Base-by-base conservation (phyloP, 306 rosid genomes). In the Cicer arietinum region DNA sequence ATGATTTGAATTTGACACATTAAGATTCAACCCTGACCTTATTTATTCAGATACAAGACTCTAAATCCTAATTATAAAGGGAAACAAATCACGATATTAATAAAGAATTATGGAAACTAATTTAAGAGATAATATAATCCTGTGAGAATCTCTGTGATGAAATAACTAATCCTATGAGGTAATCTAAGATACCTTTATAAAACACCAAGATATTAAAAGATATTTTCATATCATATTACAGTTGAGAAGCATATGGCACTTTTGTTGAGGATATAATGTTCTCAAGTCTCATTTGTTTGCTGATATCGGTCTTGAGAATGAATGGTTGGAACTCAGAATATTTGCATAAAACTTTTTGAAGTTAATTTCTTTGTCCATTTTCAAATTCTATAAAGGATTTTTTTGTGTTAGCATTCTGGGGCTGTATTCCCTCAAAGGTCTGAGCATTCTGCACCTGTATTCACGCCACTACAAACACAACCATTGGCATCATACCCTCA, bases 371-470 rank as follows among this genome's bases (percentile, higher is more conserved):
- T 64, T 77, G 18, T 76, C 65, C 80, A 43, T 82, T 62, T 47
- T 70, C 71, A 54, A 25, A 47, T 71, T 54, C 57, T 42, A 76
- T 76, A 39, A 76, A 62, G 64, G 69, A 54, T 74, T 70, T 80
- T 25, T 80, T 72, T 80, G 37, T 84, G 75, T 80, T 88, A 95
- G 99, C 99, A 89, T 77, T 86, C 91, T 77, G 99, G 99, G 69
- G 98, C 97, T 78, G 87, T 81, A 68, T 95, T 95, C 80, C 99
- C 99, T 65, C 97, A 75, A 71, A 90, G 97, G 78, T 80, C 97
- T 70, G 98, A 84, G 79, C 84, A 78, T 20, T 78, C 97, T 80
- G 94, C 91, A 12, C 97, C 98, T 59, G 88, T 95, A 56, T 90
- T 95, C 77, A 95, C 98, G 2, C 99, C 99, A 0, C 86, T 85